phyloP scores from a whole-genome alignment of 2,329 filamentous ascomycete species.

The Botrytis medusae region DNA sequence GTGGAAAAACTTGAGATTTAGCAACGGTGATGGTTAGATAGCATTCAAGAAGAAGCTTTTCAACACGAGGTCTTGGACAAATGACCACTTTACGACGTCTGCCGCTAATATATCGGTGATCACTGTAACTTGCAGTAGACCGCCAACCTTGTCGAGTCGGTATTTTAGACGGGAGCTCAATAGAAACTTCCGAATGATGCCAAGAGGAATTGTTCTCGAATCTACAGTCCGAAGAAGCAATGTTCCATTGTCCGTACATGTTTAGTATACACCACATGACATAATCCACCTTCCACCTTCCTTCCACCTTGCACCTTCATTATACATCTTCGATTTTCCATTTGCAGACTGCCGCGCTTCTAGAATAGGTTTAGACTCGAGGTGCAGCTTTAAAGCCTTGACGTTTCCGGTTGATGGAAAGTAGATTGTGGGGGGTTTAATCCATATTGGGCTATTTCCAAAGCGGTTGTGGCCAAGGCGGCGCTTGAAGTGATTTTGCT shows the following conservation, averaged over 20 bases:
- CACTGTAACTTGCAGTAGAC: not conserved
- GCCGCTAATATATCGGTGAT: not conserved
- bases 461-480: not conserved
- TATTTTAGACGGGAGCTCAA: not conserved
- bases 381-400: not conserved
- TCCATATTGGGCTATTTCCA: not conserved
- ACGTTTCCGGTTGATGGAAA: not conserved
- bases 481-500: not conserved
- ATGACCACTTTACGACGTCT: not conserved
- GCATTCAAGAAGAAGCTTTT: not conserved
- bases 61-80: not conserved
- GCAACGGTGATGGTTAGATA: not conserved
- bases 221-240: not conserved
- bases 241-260: not conserved
- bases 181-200: not conserved
- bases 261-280: not conserved
- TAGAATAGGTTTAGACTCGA: not conserved
- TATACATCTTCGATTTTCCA: not conserved
- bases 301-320: not conserved
- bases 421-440: not conserved
- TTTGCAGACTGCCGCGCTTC: not conserved
- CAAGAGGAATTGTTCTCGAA: not conserved
- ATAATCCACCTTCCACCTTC: not conserved
- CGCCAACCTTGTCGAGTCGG: not conserved
- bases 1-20: constrained; percentile 18